Evolutionary conservation across 345 rosid genomes (phyloP), one percentile per base, ranked within the genome.

Genomic region (Mercurialis annua): DNA sequence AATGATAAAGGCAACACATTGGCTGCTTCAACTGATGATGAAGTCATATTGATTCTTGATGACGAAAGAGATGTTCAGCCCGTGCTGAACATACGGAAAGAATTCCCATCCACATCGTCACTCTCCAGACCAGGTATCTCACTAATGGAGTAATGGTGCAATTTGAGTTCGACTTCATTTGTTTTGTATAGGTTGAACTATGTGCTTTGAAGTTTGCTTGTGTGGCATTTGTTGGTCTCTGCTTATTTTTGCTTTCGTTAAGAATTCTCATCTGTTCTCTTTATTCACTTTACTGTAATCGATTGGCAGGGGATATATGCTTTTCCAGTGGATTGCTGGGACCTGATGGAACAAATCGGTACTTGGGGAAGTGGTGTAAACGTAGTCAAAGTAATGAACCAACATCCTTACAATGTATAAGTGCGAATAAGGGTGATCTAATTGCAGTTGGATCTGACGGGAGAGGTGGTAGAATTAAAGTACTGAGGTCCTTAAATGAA

Each of bases 371-470:
- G 74, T 94, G 99, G 99, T 91, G 89, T 79, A 94, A 85, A 80
- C 87, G 89, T 47, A 79, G 80, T 60, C 84, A 86, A 43, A 75
- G 69, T 52, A 83, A 71, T 42, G 68, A 76, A 50, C 55, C 73
- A 38, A 60, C 18, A 58, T 20, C 70, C 48, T 16, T 66, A 33
- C 73, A 69, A 42, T 75, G 82, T 47, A 56, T 71, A 42, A 75
- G 69, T 46, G 38, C 77, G 70, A 80, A 65, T 46, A 83, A 71
- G 38, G 80, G 90, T 64, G 84, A 81, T 81, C 72, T 94, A 48
- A 88, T 92, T 70, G 66, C 92, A 66, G 77, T 86, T 68, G 98
- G 98, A 59, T 84, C 92, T 60, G 97, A 94, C 80, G 98, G 99
- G 26, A 85, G 87, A 81, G 98, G 96, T 67, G 97, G 99, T 63